A percentile compares a stretch with the other conserved stretches of the same genome.
Evolutionary conservation across 148 eudicot species (phyloP).

Genomic region (Chenopodium berlandieri): DNA sequence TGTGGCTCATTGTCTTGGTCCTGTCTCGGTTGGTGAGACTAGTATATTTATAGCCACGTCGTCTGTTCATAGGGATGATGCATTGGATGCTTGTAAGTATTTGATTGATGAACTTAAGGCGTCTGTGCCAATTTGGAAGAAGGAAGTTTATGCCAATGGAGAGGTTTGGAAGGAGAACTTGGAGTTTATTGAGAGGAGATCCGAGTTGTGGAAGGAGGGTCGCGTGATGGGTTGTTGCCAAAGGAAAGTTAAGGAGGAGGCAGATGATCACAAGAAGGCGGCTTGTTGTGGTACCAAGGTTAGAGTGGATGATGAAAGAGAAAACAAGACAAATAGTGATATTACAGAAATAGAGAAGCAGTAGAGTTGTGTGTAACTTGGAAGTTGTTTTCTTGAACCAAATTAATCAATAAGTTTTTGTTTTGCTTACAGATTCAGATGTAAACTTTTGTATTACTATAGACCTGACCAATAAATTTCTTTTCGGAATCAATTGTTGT

Average conservation of each 20-base stretch:
- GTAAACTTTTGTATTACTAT: conserved; percentile 12
- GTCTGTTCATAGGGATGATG: conserved; percentile 70
- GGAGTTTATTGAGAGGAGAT: conserved; percentile 61
- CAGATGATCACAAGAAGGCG: conserved; percentile 25
- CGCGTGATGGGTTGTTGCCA: conserved; percentile 11
- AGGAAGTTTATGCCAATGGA: conserved; percentile 82
- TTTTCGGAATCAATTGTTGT: background rate
- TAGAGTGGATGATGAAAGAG: conserved; percentile 37
- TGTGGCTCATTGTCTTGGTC: conserved; percentile 72
- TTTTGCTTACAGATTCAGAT: background rate
- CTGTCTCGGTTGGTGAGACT: conserved; percentile 79
- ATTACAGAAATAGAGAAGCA: background rate
- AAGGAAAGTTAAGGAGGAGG: conserved; percentile 28
- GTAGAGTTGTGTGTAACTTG: background rate
- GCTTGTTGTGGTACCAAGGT: conserved; percentile 50
- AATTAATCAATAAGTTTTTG: background rate
- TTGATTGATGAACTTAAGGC: conserved; percentile 91
- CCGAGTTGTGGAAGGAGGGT: conserved; percentile 36
- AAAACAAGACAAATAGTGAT: background rate
- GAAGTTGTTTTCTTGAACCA: background rate
- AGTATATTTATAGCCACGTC: conserved; percentile 77
- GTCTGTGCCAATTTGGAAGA: conserved; percentile 90
- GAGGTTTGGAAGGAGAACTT: conserved; percentile 95
- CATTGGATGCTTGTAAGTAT: conserved; percentile 80
- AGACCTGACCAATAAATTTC: conserved; percentile 8